phyloP scores from a whole-genome alignment of 2,329 filamentous ascomycete species.

The Colletotrichum sp. region DNA sequence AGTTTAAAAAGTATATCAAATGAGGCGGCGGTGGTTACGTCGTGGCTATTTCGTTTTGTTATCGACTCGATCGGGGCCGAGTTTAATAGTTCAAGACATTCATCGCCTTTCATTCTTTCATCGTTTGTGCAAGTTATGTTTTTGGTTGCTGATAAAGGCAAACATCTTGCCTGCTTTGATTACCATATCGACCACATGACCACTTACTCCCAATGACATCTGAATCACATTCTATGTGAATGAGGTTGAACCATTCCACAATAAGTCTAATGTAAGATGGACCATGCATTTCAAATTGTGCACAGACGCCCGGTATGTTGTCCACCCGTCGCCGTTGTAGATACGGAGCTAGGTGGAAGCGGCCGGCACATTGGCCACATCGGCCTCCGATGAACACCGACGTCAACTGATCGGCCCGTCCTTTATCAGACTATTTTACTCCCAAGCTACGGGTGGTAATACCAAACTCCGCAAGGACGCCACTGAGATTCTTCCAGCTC shows the following conservation, averaged over 20 bases:
- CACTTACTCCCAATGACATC: too few species aligned
- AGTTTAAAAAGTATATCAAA: conserved; percentile 45
- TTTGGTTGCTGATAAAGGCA: too few species aligned
- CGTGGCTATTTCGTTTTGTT: background rate
- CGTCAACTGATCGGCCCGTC: background rate
- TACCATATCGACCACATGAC: too few species aligned
- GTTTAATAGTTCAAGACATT: background rate
- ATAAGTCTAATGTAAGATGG: fast-evolving
- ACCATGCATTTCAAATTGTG: fast-evolving
- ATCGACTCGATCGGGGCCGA: background rate
- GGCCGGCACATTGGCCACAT: background rate
- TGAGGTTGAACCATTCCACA: too few species aligned
- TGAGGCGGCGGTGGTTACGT: background rate
- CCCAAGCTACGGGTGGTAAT: background rate
- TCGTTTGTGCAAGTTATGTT: too few species aligned
- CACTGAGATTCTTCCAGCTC: background rate
- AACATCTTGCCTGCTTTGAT: too few species aligned
- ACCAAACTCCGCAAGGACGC: background rate
- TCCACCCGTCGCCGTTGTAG: background rate
- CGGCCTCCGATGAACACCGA: background rate
- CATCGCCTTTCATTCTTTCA: too few species aligned
- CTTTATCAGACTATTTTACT: background rate
- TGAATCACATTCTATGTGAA: too few species aligned
- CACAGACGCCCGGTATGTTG: background rate
- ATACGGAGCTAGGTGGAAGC: background rate